A percentile compares a stretch with the other conserved stretches of the same genome.
Conservation (phyloP, 1,139 yeast species). For the Debaryomyces coudertii region DNA sequence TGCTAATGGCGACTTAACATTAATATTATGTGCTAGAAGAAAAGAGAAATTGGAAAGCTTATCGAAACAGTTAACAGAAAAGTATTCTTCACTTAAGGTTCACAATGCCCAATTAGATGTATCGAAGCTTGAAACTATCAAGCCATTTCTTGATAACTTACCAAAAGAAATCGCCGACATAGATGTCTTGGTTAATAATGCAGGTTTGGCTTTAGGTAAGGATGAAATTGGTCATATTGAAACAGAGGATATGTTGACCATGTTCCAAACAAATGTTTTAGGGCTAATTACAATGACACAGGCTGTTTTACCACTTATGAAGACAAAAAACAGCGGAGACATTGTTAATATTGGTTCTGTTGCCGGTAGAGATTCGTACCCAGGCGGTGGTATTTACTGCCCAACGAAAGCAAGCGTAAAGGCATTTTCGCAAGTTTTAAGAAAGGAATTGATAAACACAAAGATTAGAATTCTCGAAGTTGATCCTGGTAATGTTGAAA, state of each 20-base stretch:
- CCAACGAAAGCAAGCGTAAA: conserved; percentile 85
- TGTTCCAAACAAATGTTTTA: conserved; percentile 48
- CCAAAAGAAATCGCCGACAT: conserved; percentile 42
- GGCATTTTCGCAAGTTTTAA: conserved; percentile 72
- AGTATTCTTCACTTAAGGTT: conserved; percentile 32
- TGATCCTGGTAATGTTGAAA: conserved; percentile 88
- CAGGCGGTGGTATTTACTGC: conserved; percentile 85
- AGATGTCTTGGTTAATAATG: conserved; percentile 46
- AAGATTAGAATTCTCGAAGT: conserved; percentile 78
- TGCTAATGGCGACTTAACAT: conserved; percentile 40
- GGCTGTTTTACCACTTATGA: conserved; percentile 46
- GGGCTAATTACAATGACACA: conserved; percentile 47
- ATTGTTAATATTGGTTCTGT: conserved; percentile 83
- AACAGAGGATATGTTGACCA: conserved; percentile 35
- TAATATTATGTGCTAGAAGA: conserved; percentile 48
- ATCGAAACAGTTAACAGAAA: conserved; percentile 27
- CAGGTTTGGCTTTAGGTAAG: conserved; percentile 48
- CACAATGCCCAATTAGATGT: conserved; percentile 37
- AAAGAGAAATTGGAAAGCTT: conserved; percentile 38
- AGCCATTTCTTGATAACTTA: conserved; percentile 33
- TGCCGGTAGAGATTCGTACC: conserved; percentile 87
- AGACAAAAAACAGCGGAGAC: conserved; percentile 64
- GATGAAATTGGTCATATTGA: conserved; percentile 40
- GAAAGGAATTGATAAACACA: conserved; percentile 77
- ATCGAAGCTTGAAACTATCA: conserved; percentile 37